Conservation (phyloP, 305 asterid genomes). For the Rubia occidens region DNA sequence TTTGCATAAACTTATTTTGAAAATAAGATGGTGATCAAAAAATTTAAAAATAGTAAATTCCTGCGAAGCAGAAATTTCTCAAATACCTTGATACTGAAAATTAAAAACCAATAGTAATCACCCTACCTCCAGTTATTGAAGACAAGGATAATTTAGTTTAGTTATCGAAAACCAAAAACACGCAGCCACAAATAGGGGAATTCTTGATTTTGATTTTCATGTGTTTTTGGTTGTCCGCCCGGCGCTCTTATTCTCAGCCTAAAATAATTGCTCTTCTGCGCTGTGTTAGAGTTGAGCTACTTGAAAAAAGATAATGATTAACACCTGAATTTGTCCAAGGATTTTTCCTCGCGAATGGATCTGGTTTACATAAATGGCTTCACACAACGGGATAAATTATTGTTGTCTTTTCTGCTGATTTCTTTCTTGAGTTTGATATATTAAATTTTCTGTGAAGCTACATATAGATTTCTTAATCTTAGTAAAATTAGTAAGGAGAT, state of each 20-base stretch:
- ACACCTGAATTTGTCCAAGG: background rate
- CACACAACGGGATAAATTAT: background rate
- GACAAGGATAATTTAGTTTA: background rate
- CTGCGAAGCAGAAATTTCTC: background rate
- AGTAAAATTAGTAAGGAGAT: background rate
- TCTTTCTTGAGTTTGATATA: background rate
- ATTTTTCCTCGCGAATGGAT: background rate
- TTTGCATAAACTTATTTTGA: no score
- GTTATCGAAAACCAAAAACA: no score
- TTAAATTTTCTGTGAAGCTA: background rate
- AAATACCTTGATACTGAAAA: background rate
- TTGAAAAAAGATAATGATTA: background rate
- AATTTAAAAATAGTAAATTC: background rate
- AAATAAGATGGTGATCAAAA: no score
- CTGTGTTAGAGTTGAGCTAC: background rate
- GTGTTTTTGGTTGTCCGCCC: background rate
- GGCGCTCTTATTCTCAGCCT: background rate
- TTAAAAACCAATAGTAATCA: background rate
- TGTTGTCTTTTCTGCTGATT: background rate
- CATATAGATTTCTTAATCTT: background rate
- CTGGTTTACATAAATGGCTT: background rate
- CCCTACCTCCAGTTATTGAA: background rate
- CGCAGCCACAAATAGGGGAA: no score
- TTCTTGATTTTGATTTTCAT: background rate
- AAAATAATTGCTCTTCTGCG: background rate